Percentiles rank a stretch among this genome's conserved stretches.
phyloP scores from a whole-genome alignment of 192 early-diverging fungal genomes.

The Kickxella alabastrina region DNA sequence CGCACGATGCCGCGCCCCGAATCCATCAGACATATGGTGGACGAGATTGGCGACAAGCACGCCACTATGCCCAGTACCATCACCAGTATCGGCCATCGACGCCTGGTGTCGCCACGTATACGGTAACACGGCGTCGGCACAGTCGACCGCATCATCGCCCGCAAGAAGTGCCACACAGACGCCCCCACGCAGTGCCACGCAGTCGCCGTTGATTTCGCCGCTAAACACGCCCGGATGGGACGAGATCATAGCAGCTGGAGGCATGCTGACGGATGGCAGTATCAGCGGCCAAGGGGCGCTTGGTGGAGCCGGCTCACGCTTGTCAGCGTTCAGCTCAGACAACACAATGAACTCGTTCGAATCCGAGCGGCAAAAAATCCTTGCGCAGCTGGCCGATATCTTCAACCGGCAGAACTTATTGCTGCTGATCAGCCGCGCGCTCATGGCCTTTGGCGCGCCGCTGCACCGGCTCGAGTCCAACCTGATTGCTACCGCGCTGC shows the following conservation, averaged over 20 bases:
- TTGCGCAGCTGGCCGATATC: constrained; percentile 62
- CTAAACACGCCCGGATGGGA: constrained; percentile 43
- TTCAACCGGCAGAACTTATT: constrained; percentile 66
- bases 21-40: constrained; percentile 21
- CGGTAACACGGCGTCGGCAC: no score
- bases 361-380: constrained; percentile 43
- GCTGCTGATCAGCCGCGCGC: constrained; percentile 56
- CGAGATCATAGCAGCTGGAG: constrained; percentile 41
- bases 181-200: constrained; percentile 4
- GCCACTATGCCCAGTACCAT: background rate
- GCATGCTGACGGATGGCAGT: constrained; percentile 40
- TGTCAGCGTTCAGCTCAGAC: constrained; percentile 32
- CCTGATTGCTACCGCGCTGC: constrained; percentile 58
- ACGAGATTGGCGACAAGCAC: constrained; percentile 8
- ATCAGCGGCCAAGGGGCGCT: constrained; percentile 4
- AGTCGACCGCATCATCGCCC: background rate
- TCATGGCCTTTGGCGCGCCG: constrained; percentile 69
- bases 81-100: background rate
- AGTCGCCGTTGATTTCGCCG: constrained; percentile 24
- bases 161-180: no score
- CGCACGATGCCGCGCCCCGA: constrained; percentile 30
- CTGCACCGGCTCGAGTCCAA: constrained; percentile 65
- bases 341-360: constrained; percentile 33
- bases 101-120: no score
- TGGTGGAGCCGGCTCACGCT: constrained; percentile 21